Evolutionary conservation across 2,329 filamentous ascomycete species (phyloP), one percentile per base, ranked within the genome.

Genomic region (Penicillium decumbens): DNA sequence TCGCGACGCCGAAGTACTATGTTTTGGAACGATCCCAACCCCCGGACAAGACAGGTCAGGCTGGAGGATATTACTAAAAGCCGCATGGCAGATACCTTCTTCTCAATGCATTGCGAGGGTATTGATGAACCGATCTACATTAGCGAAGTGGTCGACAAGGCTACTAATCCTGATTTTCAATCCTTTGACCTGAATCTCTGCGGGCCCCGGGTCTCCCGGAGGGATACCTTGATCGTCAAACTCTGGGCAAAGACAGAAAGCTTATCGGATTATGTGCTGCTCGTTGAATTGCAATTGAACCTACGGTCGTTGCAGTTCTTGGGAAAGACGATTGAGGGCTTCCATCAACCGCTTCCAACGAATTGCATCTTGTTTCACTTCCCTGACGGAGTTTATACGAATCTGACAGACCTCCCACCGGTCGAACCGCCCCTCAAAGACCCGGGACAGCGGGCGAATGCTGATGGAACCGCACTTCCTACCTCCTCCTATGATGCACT

Each of bases 91-190:
- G 87, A 96, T 71, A 84, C 85, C 13, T 96, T 95, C 77, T 93
- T 95, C 69, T 88, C 89, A 2, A 66, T 96, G 44, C 91, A 96
- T 68, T 80, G 84, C 40, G 74, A 80, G 1, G 80, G 73, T 3
- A 71, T 82, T 44, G 71, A 78, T 41, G 84, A 89, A 13, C 90
- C 92, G 0, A 73, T 96, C n/a, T 96, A 96, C 67, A 81, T 95
- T 61, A 95, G 90, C 64, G 92, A 97, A 71, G 77, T 87, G 20
- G 80, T 84, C 25, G 80, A 87, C 59, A 83, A 83, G 62, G 84
- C 88, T n/a, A 90, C 89, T 71, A 96, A 96, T 67, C 93, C 93
- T 55, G 89, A 87, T 61, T 97, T 95, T 67, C 83, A 82, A 38
- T 86, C 88, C 66, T 95, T 96, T 66, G 86, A 95, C 54, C 78